Evolutionary conservation across 2,329 filamentous ascomycete species (phyloP), one percentile per base, ranked within the genome.

Genomic region (Acrodontium crateriforme): DNA sequence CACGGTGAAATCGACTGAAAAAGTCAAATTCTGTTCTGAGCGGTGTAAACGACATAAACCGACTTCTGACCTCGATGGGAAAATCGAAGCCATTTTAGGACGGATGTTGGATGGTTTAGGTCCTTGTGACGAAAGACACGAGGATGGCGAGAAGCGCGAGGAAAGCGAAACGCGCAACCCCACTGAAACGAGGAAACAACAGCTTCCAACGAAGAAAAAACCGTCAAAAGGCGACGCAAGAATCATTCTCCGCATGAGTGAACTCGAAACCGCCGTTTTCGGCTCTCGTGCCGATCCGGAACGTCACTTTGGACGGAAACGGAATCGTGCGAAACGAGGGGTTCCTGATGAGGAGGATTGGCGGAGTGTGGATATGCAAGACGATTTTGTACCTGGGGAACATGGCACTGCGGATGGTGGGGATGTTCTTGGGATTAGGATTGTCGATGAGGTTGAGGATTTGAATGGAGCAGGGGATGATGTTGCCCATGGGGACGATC

Each of bases 11-110:
- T 41, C 47, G 1, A 38, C 41, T 3, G 41, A 42, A 4, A 40
- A 38, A 21, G 47, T 60, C 17, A 71, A 69, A 36, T 74, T 71
- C 52, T 74, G 70, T 50, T 74, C 69, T 0, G 53, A 60, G 24
- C 53, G 63, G 19, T 74, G 69, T 38, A 56, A 66, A 12, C 56
- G 55, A 18, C 56, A 57, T 19, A 72, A 70, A 40, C 64, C 63
- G 0, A 55, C 60, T 0, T 53, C 53, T 6, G 35, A 60, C 9
- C 39, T 42, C 2, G 37, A 34, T 4, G 39, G n/a, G n/a, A n/a
- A n/a, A n/a, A n/a, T n/a, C n/a, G n/a, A n/a, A n/a, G n/a, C n/a
- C n/a, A n/a, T n/a, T n/a, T n/a, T n/a, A n/a, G n/a, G n/a, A n/a
- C n/a, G n/a, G n/a, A n/a, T n/a, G n/a, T n/a, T n/a, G n/a, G n/a